Evolutionary conservation across 352 stramenopile species (phyloP), one percentile per base, ranked within the genome.

Genomic region (Halophytophthora polymorphica): DNA sequence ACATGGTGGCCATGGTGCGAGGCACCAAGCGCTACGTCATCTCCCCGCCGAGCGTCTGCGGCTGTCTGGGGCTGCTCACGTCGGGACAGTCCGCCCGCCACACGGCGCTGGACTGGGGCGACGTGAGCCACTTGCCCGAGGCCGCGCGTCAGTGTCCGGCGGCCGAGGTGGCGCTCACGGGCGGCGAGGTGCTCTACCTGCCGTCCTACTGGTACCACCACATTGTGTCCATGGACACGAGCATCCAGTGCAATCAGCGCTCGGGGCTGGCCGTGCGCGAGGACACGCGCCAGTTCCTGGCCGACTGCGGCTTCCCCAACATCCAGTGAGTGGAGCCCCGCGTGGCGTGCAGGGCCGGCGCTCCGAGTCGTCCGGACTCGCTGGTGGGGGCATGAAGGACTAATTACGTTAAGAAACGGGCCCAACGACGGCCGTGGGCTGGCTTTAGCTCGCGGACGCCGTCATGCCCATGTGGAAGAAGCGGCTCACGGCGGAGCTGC

Each of bases 131-230:
- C 12, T 31, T 81, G 23, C 43, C 68, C 2, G 40, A 61, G n/a
- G 44, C 66, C 1, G 58, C 58, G 18, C 56, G 72, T 14, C 55
- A 84, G 28, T 93, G 88, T 21, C 71, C 66, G 8, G 69, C 72
- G 10, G 93, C 90, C 6, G 95, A 98, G 56, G 92, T 98, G 7
- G 73, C 98, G 2, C 64, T 98, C 23, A 82, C 81, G 17, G 73
- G 83, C 1, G 96, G 96, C 5, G 95, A 99, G 69, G 88, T 97
- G 8, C 58, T 98, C 22, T 98, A 98, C 66, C 63, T 98, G 23
- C 95, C 95, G 7, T 97, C 90, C 7, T 88, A 77, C 52, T 98
- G 90, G 89, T 97, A 98, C 63, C 95, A 98, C 66, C 96, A 95
- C 60, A 98, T 98, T 61, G 85, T 98, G 6, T 96, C 87, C 35